Evolutionary conservation across 1,139 yeast species (phyloP), one percentile per base, ranked within the genome.

Genomic region (Geotrichum carabidarum): DNA sequence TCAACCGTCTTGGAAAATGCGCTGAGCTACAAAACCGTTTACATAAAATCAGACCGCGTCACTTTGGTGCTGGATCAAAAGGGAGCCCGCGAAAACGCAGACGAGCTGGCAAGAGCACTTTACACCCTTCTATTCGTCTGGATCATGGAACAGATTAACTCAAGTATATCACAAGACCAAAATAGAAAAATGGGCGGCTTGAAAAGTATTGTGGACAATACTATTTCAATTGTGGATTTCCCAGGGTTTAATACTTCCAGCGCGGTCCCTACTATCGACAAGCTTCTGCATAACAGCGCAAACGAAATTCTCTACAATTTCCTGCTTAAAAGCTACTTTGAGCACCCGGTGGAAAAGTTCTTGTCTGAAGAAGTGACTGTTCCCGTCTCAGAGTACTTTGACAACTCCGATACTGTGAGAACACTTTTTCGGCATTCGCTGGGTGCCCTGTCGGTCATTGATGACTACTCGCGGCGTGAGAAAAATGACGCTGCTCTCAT

Each of bases 41-140:
- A 62, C 35, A 65, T 73, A 50, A 66, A 68, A 42, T 63, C 65
- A 27, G 77, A 73, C 56, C 68, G 76, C 11, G 76, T 74, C 38
- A 73, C 77, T 1, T 63, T 73, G 14, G 74, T 73, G 8, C 61
- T 74, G 37, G 76, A 74, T 58, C 69, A 67, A 54, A 66, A 66
- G 53, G 77, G 76, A 1, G 77, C 77, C 12, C 66, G 73, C 7
- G 73, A 69, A 46, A 72, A 71, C 51, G 73, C 74, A 12, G 77
- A 73, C 53, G 73, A 71, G 50, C 64, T 73, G 31, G 75, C 77
- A 2, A 63, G 75, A 35, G 71, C 75, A 1, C 63, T 73, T 15
- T 73, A 73, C 58, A 62, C 75, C 1, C 64, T 73, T 59, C 62
- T 74, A n/a, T 69, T 71, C 57, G 63, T 71, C 34, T 73, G 75